A percentile compares a stretch with the other conserved stretches of the same genome.
These are phyloP conservation scores for Ochromonas danica DNA, from an alignment of 108 stramenopile species.

Conservation along the genomic window DNA sequence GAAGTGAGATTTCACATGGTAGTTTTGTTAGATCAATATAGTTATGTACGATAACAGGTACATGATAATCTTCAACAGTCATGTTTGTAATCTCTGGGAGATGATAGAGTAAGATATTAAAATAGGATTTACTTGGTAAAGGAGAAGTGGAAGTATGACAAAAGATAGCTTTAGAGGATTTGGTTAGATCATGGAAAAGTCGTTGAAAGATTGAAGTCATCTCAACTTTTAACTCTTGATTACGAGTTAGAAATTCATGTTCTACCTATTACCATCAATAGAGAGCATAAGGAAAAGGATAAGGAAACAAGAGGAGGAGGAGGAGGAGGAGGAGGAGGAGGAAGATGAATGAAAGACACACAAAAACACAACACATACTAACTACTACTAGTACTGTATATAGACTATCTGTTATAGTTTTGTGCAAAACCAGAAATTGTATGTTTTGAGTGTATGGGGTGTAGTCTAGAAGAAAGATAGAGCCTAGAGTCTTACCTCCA, in stretches of 20 bases:
- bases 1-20: constrained; percentile 12
- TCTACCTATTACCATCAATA: neutral
- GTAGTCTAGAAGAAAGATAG: neutral
- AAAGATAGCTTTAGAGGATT: neutral
- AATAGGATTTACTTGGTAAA: neutral
- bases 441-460: neutral
- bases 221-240: neutral
- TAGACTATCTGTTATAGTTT: neutral
- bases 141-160: neutral
- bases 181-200: neutral
- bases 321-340: neutral
- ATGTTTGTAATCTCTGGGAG: no score
- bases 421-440: neutral
- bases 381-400: neutral
- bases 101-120: no score
- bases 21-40: neutral
- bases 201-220: neutral
- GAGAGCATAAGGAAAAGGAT: no score
- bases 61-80: constrained; percentile 1
- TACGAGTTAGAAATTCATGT: neutral
- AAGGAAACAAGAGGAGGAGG: no score
- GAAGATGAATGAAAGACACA: neutral
- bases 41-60: neutral
- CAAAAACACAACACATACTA: neutral
- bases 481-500: constrained; percentile 5